phyloP scores from a whole-genome alignment of 2,329 filamentous ascomycete species.

The Hymenoscyphus infarciens region DNA sequence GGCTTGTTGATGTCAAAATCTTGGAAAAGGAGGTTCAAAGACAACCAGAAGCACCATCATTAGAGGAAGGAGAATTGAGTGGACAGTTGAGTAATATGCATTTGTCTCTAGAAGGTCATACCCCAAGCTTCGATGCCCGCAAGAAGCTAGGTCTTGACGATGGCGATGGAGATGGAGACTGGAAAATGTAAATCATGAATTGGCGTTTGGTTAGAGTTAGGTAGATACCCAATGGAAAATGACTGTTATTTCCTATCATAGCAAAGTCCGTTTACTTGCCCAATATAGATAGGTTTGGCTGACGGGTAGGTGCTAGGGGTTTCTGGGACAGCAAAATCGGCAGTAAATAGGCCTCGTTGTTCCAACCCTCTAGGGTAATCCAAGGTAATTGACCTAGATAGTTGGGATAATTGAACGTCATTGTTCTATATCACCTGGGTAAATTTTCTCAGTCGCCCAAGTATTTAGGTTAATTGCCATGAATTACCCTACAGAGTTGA shows the following conservation, averaged over 20 bases:
- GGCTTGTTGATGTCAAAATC: slow-evolving; percentile 45
- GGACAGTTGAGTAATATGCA: slow-evolving; percentile 32
- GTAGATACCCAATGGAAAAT: background rate
- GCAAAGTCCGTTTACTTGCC: background rate
- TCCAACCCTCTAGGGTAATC: too few species aligned
- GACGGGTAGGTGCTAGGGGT: background rate
- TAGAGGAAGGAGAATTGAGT: slow-evolving; percentile 36
- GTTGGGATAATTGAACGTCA: too few species aligned
- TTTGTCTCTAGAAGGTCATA: slow-evolving; percentile 34
- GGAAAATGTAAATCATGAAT: slow-evolving; percentile 24
- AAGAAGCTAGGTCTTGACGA: slow-evolving; percentile 22
- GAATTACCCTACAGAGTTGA: too few species aligned
- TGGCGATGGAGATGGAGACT: slow-evolving; percentile 24
- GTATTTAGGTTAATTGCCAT: too few species aligned
- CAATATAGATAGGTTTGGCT: background rate
- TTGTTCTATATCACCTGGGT: too few species aligned
- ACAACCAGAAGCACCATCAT: slow-evolving; percentile 39
- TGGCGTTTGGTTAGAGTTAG: slow-evolving; percentile 9
- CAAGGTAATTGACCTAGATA: too few species aligned
- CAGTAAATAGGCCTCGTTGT: too few species aligned
- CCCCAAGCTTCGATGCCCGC: slow-evolving; percentile 26
- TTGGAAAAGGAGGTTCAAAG: slow-evolving; percentile 48
- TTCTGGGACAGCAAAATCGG: too few species aligned
- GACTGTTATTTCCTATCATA: background rate
- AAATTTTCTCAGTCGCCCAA: too few species aligned